These are phyloP conservation scores for Beauveria asiatica DNA, from an alignment of 2,329 filamentous ascomycete genomes.

Conservation along the genomic window DNA sequence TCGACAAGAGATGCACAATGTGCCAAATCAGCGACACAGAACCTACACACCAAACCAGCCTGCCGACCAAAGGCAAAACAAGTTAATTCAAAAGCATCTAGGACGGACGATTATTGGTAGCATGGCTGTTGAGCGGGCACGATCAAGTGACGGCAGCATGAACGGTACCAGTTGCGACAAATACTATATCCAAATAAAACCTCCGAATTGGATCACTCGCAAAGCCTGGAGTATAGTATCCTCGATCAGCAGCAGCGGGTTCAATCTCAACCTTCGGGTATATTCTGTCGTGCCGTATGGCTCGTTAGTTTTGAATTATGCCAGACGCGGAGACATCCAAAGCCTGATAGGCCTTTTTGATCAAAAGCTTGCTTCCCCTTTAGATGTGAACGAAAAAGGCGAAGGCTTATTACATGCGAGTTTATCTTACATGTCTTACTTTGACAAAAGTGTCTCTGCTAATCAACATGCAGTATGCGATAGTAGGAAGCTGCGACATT, in stretches of 20 bases:
- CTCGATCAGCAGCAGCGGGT: neutral
- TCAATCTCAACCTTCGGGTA: neutral
- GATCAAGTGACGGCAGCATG: neutral
- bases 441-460: neutral
- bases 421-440: neutral
- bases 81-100: too few species aligned
- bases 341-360: neutral
- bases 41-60: too few species aligned
- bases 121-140: neutral
- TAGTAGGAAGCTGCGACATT: rapidly evolving
- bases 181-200: neutral
- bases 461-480: neutral
- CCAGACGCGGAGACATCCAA: neutral
- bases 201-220: neutral
- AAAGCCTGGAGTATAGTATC: neutral
- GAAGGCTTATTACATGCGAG: neutral
- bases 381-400: neutral
- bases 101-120: neutral
- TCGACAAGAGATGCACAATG: too few species aligned
- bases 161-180: neutral
- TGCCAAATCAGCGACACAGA: too few species aligned
- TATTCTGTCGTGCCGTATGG: neutral
- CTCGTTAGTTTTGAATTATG: neutral
- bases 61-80: too few species aligned
- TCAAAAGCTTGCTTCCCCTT: neutral